Evolutionary conservation across 768 basidiomycete species (phyloP), one percentile per base, ranked within the genome.

Genomic region (Tricholoma sp.): DNA sequence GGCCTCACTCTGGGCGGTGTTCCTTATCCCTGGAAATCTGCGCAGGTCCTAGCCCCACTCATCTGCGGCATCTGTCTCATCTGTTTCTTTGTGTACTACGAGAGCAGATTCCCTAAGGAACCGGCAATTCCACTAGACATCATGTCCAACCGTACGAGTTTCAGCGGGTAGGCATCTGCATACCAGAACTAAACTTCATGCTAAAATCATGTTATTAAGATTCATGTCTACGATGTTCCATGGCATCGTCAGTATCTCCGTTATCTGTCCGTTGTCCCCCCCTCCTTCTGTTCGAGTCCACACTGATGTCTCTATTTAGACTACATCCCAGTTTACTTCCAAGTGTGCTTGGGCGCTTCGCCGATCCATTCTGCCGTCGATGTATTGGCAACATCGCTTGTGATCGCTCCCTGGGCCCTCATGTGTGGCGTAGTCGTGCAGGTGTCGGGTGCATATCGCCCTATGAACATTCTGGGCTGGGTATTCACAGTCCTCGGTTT

Each of bases 1-100:
- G 79, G 64, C 0, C 64, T 84, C 7, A 80, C 77, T 1, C 81
- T 76, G 75, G 81, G 74, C 15, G 81, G 82, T 1, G 65, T 73
- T 24, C 24, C 24, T 24, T 24, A 24, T 24, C 24, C 24, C 24
- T 24, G 24, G 24, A 24, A 24, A 24, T 24, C 24, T 4, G 24
- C 24, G 24, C 24, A 24, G 24, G 24, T 24, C 24, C 24, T 24
- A 24, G 24, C 24, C 24, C 24, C 24, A 24, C 24, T 24, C 24
- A 24, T 24, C 24, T 24, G 24, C 4, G 24, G 24, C 24, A 24
- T 24, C 24, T 24, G 24, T 24, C 24, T 24, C 24, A 24, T 24
- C 24, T 24, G 24, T 24, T 24, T 24, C 4, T 24, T 24, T 4
- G 4, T 24, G 24, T 24, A 24, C 4, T 24, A 24, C 24, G 24